Evolutionary conservation across 208 protist species (phyloP), one percentile per base, ranked within the genome.

Genomic region (Plasmodiophora brassicae): DNA sequence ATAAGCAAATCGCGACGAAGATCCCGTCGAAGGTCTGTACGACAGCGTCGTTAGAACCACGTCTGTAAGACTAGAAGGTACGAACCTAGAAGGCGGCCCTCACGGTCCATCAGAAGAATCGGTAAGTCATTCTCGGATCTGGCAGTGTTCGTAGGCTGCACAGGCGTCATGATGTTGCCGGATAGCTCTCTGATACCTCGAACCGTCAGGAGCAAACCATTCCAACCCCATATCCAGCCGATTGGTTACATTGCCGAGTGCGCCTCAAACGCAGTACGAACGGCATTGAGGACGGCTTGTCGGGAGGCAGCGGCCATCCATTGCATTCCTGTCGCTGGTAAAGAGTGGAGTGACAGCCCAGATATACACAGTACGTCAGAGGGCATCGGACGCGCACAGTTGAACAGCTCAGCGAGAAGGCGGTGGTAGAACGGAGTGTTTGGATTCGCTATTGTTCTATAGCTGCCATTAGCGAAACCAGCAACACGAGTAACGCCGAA

Each of bases 361-460:
- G n/a, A n/a, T n/a, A n/a, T n/a, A n/a, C n/a, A n/a, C n/a, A n/a
- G n/a, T 44, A 32, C 5, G 5, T 78, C 65, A 38, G 14, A 44
- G 65, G n/a, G 65, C 65, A 78, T 78, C 41, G 65, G 65, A 14
- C 65, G 65, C 20, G 20, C 14, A 14, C 32, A 78, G 41, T 78
- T 78, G n/a, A 78, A 78, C 5, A 78, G 65, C 41, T 78, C 65
- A n/a, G 65, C 32, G n/a, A 78, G 65, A 5, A 78, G n/a, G 14
- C 65, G 65, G 41, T 78, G 65, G 65, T 78, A 78, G n/a, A 78
- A 78, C 10, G 65, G 65, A 32, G 65, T 78, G n/a, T 78, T 78
- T 32, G 65, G 65, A 32, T 78, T 78, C n/a, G 65, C 32, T 5
- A 78, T 78, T 38, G 65, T 78, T 32, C 65, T 78, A 32, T 32